Percentiles rank a stretch among this genome's conserved stretches.
Conservation (phyloP, 1,284 basidiomycete genomes). For the Porodaedalea pini region DNA sequence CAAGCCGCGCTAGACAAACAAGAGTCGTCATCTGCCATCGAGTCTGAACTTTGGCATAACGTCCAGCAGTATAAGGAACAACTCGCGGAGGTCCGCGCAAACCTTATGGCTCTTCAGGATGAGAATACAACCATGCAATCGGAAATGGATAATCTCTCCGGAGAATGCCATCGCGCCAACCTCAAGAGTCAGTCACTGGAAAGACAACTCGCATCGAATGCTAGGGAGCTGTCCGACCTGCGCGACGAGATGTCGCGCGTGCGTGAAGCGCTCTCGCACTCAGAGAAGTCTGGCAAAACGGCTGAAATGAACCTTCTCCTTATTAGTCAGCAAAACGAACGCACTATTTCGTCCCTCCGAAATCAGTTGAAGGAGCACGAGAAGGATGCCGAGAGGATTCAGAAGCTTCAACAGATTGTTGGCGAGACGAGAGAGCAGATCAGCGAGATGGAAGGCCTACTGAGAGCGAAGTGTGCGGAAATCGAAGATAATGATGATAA, state of each 20-base stretch:
- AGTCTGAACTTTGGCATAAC: constrained; percentile 24
- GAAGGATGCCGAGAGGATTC: constrained; percentile 45
- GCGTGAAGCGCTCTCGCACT: constrained; percentile 41
- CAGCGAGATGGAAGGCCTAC: constrained; percentile 64
- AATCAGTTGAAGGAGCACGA: constrained; percentile 53
- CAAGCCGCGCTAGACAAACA: constrained; percentile 16
- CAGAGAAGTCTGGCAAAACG: constrained; percentile 55
- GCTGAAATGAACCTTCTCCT: constrained; percentile 63
- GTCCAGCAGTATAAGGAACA: constrained; percentile 27
- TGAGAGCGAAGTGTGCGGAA: constrained; percentile 66
- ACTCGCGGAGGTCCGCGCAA: constrained; percentile 29
- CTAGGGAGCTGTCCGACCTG: constrained; percentile 36
- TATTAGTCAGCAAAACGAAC: constrained; percentile 59
- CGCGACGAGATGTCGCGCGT: constrained; percentile 46
- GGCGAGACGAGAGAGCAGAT: constrained; percentile 64
- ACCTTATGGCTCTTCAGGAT: constrained; percentile 37
- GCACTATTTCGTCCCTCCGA: constrained; percentile 53
- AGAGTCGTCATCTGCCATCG: constrained; percentile 17
- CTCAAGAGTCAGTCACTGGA: constrained; percentile 60
- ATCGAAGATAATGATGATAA: constrained; percentile 80
- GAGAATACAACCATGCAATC: constrained; percentile 51
- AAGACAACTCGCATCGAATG: constrained; percentile 43
- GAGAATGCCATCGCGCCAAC: constrained; percentile 58
- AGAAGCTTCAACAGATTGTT: constrained; percentile 51
- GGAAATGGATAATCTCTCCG: constrained; percentile 53